Base-by-base conservation (phyloP, 768 basidiomycete genomes). In the Lactarius evosmus region DNA sequence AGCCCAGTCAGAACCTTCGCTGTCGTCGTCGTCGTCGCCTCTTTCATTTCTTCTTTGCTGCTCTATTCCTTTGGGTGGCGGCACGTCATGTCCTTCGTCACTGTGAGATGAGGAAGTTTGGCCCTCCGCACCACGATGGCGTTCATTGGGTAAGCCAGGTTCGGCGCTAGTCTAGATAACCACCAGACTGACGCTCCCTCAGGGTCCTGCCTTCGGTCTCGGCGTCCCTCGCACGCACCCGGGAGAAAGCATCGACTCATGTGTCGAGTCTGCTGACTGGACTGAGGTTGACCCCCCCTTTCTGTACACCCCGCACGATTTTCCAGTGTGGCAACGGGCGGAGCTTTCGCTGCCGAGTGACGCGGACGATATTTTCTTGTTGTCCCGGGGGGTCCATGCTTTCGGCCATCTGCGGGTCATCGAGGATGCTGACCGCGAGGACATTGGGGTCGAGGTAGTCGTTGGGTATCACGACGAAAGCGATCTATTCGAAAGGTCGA, bases 381-480 rank as follows among this genome's bases (percentile, higher is more conserved):
- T 36, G 34, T 64, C 65, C 12, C 29, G 19, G 14, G 61, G 52
- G 2, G 0, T 33, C 14, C 4, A 50, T n/a, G 22, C 41, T 7
- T 0, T 27, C 7, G 65, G 65, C 12, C 7, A 33, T 29, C 16
- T 66, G 32, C 41, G 38, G 12, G 2, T 66, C 27, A 22, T 54
- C 19, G 61, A 54, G n/a, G 51, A 7, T 12, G 16, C 65, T 9
- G 41, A 40, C 49, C 56, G 61, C 9, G 56, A 64, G 4, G 65
- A 63, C n/a, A 57, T 66, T 41, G 62, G 65, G n/a, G 56, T 66
- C 22, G 65, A 66, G 5, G 29, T 66, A 22, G 29, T 40, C 16
- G 62, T 55, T 6, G 65, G 61, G 9, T 58, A 27, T 22, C 11
- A 46, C 7, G n/a, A 57, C 16, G 8, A 29, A 2, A 53, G 56